phyloP scores from a whole-genome alignment of 164 flowering plant species.

The Protea cynaroides region DNA sequence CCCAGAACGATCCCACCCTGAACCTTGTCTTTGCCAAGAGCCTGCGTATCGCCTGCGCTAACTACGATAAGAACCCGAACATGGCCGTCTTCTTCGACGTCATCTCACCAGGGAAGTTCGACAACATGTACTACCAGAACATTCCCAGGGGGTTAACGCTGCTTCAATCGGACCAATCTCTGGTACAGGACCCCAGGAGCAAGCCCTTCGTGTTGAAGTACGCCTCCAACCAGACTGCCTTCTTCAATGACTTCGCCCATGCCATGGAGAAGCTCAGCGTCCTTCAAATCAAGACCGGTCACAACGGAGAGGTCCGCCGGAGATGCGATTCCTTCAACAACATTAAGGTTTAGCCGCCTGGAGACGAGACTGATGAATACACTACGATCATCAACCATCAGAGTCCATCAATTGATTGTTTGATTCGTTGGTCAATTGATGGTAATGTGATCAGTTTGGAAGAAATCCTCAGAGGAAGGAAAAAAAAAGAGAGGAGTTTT shows the following conservation, averaged over 20 bases:
- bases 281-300: slow-evolving; percentile 35
- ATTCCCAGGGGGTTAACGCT: slow-evolving; percentile 52
- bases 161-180: slow-evolving; percentile 35
- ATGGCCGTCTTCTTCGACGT: slow-evolving; percentile 61
- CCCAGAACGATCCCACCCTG: slow-evolving; percentile 32
- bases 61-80: slow-evolving; percentile 30
- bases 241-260: slow-evolving; percentile 43
- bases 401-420: too few species aligned
- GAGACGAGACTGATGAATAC: background rate
- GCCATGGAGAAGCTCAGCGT: slow-evolving; percentile 65
- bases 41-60: slow-evolving; percentile 35
- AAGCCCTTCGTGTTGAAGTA: slow-evolving; percentile 44
- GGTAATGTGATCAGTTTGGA: too few species aligned
- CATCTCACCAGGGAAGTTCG: slow-evolving; percentile 62
- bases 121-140: slow-evolving; percentile 54
- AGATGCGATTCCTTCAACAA: slow-evolving; percentile 54
- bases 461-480: too few species aligned
- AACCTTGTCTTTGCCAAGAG: slow-evolving; percentile 42
- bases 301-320: slow-evolving; percentile 49
- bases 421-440: too few species aligned
- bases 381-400: too few species aligned
- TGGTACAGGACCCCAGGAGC: slow-evolving; percentile 41
- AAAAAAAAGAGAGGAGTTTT: too few species aligned
- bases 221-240: slow-evolving; percentile 42
- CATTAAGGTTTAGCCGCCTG: background rate